Conservation (phyloP, 768 basidiomycete species). For the Cantharellus cinnabarinus region DNA sequence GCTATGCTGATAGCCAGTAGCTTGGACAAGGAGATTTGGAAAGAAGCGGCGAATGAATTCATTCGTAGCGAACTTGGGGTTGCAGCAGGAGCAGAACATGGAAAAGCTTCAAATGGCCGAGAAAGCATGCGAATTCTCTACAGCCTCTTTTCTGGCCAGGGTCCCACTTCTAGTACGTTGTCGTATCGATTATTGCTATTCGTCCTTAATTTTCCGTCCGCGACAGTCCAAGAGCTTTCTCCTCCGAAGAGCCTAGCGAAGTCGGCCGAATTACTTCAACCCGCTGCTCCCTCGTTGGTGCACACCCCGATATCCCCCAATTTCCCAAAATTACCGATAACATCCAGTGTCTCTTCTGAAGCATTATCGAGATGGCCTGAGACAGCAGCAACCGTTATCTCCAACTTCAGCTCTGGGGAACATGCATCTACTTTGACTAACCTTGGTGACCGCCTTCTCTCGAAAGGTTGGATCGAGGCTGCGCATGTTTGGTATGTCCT, state of each 20-base stretch:
- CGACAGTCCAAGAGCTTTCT: slow-evolving; percentile 51
- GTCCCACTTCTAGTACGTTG: slow-evolving; percentile 45
- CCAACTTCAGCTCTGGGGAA: slow-evolving; percentile 27
- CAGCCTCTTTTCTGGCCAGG: slow-evolving; percentile 68
- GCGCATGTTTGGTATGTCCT: slow-evolving; percentile 73
- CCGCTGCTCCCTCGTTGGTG: slow-evolving; percentile 1
- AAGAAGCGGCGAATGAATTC: slow-evolving; percentile 75
- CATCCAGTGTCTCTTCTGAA: slow-evolving; percentile 34
- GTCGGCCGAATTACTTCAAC: slow-evolving; percentile 12
- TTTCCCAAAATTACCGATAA: slow-evolving; percentile 27
- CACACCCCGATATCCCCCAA: slow-evolving; percentile 45
- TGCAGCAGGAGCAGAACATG: slow-evolving; percentile 5
- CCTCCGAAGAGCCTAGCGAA: slow-evolving; percentile 30
- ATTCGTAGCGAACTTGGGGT: slow-evolving; percentile 49
- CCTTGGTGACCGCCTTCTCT: slow-evolving; percentile 62
- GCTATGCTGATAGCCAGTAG: slow-evolving; percentile 87
- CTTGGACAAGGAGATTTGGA: slow-evolving; percentile 86
- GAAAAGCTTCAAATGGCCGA: slow-evolving; percentile 24
- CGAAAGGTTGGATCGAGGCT: slow-evolving; percentile 57
- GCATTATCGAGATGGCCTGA: slow-evolving; percentile 67
- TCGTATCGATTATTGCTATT: neutral
- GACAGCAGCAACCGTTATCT: slow-evolving; percentile 62
- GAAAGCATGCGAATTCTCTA: slow-evolving; percentile 68
- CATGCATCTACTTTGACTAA: slow-evolving; percentile 57
- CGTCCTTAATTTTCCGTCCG: neutral